Evolutionary conservation across 805 yeast species (phyloP), one percentile per base, ranked within the genome.

Genomic region (Starmerella gropengiesseri): DNA sequence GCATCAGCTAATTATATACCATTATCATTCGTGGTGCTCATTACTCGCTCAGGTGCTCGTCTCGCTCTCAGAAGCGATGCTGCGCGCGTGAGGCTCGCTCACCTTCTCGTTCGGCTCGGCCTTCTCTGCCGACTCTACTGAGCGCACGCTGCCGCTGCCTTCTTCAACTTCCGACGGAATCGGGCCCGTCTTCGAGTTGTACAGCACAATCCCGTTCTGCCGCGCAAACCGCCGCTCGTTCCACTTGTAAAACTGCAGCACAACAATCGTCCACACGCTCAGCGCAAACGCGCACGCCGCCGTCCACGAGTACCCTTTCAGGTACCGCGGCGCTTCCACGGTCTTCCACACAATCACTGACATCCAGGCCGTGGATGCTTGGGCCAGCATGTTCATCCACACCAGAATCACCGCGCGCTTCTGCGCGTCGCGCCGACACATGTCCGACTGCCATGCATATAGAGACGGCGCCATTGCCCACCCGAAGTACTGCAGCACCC

Each of bases 401-500:
- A 73, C 72, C 46, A 74, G 61, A 31, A 69, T 65, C 19, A 73
- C 65, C 4, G 77, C 70, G 48, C 80, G 61, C 40, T 69, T 68
- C 47, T 72, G 69, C 6, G 72, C 66, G 50, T 74, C 75, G 32
- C 69, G 64, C 36, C 78, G 64, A 43, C 75, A 69, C 29, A 74
- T 73, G 56, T 73, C 78, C 49, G 72, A 72, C 41, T 69, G 70
- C 77, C 78, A 75, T 14, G 75, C 66, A 54, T 74, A 75, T 13
- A 74, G 56, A 1, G 71, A 74, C 0, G 79, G 74, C 1, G 80
- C 77, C 69, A 70, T 70, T 9, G 78, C 74, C 73, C 76, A 69
- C 7, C 77, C 77, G 44, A 70, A 67, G 55, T 73, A 75, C 46
- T 70, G 75, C 31, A 74, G 56, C 52, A 73, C 65, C 59, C 67